phyloP scores from a whole-genome alignment of 2,329 filamentous ascomycete species.

The Aplosporella prunicola region DNA sequence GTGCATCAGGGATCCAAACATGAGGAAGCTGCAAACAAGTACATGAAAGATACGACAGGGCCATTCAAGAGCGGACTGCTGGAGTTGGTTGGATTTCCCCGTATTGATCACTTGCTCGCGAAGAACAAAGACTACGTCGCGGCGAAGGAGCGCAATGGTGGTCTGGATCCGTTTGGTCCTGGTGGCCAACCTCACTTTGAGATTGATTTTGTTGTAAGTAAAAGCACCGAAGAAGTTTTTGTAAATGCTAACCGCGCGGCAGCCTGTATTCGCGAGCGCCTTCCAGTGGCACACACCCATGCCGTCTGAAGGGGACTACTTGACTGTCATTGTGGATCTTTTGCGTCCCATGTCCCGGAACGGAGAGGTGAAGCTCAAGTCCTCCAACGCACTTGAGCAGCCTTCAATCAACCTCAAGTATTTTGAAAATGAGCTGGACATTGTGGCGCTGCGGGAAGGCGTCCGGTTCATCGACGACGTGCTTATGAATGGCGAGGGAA shows the following conservation, averaged over 20 bases:
- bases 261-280: slow-evolving; percentile 43
- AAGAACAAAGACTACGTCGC: too few species aligned
- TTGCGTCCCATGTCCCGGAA: slow-evolving; percentile 37
- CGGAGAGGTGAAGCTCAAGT: slow-evolving; percentile 35
- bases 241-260: too few species aligned
- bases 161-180: too few species aligned
- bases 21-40: too few species aligned
- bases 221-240: background rate
- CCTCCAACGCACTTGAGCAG: slow-evolving; percentile 28
- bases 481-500: slow-evolving; percentile 46
- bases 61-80: too few species aligned
- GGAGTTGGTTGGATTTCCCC: too few species aligned
- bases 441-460: slow-evolving; percentile 51
- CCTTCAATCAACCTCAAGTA: slow-evolving; percentile 37
- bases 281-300: slow-evolving; percentile 43
- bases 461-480: slow-evolving; percentile 49
- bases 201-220: slow-evolving; percentile 44
- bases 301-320: slow-evolving; percentile 38
- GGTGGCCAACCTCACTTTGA: too few species aligned
- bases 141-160: too few species aligned
- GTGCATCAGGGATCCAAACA: too few species aligned
- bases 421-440: slow-evolving; percentile 30
- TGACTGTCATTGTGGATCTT: slow-evolving; percentile 49
- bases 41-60: too few species aligned
- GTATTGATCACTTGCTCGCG: too few species aligned